Evolutionary conservation across 768 basidiomycete genomes (phyloP).

Genomic region (Cystobasidium tubakii): DNA sequence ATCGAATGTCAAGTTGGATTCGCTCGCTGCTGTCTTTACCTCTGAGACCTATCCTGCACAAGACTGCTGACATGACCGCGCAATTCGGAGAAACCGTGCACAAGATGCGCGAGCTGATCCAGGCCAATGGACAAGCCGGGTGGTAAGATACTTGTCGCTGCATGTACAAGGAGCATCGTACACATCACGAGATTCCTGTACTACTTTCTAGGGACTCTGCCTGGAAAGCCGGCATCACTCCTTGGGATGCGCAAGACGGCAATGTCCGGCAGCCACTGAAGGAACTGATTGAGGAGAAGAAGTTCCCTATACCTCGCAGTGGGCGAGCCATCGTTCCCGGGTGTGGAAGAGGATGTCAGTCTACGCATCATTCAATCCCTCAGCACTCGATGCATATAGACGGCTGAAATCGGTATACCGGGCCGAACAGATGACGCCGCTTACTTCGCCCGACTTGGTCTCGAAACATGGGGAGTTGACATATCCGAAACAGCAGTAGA

Average conservation of each 20-base stretch:
- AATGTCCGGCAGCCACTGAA: constrained; percentile 57
- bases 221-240: constrained; percentile 54
- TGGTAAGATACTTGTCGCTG: too few relatives aligned
- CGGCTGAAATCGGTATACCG: background rate
- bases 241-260: constrained; percentile 57
- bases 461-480: constrained; percentile 58
- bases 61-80: background rate
- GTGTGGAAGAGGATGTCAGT: constrained; percentile 55
- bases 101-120: constrained; percentile 35
- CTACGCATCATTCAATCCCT: background rate
- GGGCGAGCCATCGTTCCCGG: constrained; percentile 57
- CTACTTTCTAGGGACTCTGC: constrained; percentile 41
- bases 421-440: constrained; percentile 55
- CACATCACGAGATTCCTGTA: too few relatives aligned
- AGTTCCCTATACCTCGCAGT: constrained; percentile 53
- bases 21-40: background rate
- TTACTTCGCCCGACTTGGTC: constrained; percentile 56
- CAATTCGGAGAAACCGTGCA: constrained; percentile 2
- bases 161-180: too few relatives aligned
- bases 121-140: background rate
- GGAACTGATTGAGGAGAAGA: constrained; percentile 55
- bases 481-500: constrained; percentile 58
- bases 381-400: too few relatives aligned
- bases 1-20: background rate
- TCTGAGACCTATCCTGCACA: background rate